Evolutionary conservation across 305 asterid species (phyloP).

Genomic region (Fraxinus sp.): DNA sequence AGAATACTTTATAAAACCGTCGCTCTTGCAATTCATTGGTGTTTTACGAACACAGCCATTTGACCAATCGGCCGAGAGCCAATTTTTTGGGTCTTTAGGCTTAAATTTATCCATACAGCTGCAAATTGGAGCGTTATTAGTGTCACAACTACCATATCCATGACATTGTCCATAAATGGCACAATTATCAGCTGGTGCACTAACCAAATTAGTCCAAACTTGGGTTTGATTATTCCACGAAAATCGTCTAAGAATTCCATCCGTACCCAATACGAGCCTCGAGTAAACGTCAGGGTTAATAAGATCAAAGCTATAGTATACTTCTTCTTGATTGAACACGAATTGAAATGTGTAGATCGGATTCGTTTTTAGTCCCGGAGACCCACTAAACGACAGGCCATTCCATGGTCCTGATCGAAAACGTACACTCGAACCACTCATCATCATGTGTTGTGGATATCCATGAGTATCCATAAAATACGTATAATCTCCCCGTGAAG

Average conservation of each 20-base stretch:
- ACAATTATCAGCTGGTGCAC: slow-evolving; percentile 11
- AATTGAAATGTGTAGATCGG: not conserved
- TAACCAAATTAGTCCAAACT: not conserved
- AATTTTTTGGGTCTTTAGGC: not conserved
- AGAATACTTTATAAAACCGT: slow-evolving; percentile 14
- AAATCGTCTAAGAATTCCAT: not conserved
- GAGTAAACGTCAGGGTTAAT: slow-evolving; percentile 1
- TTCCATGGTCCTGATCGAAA: slow-evolving; percentile 17
- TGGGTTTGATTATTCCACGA: not conserved
- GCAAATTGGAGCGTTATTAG: not conserved
- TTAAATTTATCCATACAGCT: slow-evolving; percentile 8
- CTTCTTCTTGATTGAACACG: slow-evolving; percentile 3
- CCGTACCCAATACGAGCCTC: not conserved
- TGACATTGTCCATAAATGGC: not conserved
- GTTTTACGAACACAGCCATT: slow-evolving; percentile 10
- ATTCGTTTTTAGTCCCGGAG: slow-evolving; percentile 4
- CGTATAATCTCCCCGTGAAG: not conserved
- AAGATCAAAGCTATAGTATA: slow-evolving; percentile 1
- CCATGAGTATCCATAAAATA: slow-evolving; percentile 1
- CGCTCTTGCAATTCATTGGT: not conserved
- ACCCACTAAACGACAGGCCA: slow-evolving; percentile 1
- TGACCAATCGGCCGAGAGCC: slow-evolving; percentile 11
- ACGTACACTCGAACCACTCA: not conserved
- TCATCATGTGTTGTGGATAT: slow-evolving; percentile 2
- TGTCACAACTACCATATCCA: slow-evolving; percentile 5